phyloP scores from a whole-genome alignment of 805 yeast species.

The Saturnispora hagleri region DNA sequence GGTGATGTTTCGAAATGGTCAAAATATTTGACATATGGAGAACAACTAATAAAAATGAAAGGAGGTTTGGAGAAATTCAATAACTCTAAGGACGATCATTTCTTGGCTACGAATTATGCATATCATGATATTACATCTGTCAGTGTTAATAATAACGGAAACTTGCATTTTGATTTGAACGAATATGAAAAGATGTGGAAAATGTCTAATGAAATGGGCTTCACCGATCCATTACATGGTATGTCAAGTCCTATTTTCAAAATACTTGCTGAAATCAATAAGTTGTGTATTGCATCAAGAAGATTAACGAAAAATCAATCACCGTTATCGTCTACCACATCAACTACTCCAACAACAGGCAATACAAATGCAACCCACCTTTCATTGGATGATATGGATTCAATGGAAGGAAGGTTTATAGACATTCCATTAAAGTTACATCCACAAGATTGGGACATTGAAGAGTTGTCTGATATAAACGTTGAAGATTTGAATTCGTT shows the following conservation, averaged over 20 bases:
- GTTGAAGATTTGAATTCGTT: slow-evolving; percentile 29
- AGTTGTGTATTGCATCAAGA: slow-evolving; percentile 35
- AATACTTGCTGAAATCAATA: slow-evolving; percentile 58
- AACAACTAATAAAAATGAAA: slow-evolving; percentile 46
- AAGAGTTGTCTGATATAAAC: slow-evolving; percentile 19
- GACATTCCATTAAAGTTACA: slow-evolving; percentile 14
- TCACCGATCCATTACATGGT: slow-evolving; percentile 63
- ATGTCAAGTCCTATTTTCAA: slow-evolving; percentile 60
- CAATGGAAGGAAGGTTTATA: slow-evolving; percentile 3
- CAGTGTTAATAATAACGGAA: slow-evolving; percentile 47
- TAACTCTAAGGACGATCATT: slow-evolving; percentile 50
- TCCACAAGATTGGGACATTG: slow-evolving; percentile 12
- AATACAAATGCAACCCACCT: not conserved
- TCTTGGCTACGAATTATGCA: slow-evolving; percentile 70
- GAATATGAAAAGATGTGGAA: slow-evolving; percentile 49
- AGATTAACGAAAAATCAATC: slow-evolving; percentile 7
- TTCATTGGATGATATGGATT: slow-evolving; percentile 9
- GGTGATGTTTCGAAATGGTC: slow-evolving; percentile 80
- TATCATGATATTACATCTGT: slow-evolving; percentile 71
- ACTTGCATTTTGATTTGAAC: slow-evolving; percentile 53
- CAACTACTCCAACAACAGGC: not conserved
- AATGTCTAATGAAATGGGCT: slow-evolving; percentile 31
- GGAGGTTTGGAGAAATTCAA: slow-evolving; percentile 53
- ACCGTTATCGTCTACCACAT: slow-evolving; percentile 1
- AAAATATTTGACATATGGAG: slow-evolving; percentile 54